Conservation (phyloP, 2,329 filamentous ascomycete genomes). For the Pseudogymnoascus destructans region DNA sequence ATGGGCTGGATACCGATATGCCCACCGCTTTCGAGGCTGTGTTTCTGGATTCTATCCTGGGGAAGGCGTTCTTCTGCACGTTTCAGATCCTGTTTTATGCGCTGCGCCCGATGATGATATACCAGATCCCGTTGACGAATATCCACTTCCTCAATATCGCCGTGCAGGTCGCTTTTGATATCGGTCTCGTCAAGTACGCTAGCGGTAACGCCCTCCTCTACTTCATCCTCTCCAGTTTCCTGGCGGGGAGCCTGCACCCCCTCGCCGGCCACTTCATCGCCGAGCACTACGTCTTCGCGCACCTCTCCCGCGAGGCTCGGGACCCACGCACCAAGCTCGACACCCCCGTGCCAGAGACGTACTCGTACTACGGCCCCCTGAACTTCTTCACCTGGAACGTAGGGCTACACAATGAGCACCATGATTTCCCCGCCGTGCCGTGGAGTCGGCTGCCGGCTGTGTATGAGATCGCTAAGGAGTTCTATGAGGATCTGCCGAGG, state of each 20-base stretch:
- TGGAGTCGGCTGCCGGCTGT: constrained; percentile 78
- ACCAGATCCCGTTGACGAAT: constrained; percentile 73
- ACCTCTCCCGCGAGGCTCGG: constrained; percentile 33
- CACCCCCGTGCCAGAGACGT: constrained; percentile 71
- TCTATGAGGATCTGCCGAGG: constrained; percentile 75
- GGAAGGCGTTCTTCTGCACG: constrained; percentile 97
- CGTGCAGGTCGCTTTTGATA: constrained; percentile 68
- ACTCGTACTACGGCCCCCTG: constrained; percentile 87
- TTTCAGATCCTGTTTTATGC: constrained; percentile 99
- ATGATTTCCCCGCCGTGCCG: constrained; percentile 93
- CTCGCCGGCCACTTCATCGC: constrained; percentile 97
- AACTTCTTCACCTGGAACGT: constrained; percentile 96
- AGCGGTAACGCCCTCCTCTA: constrained; percentile 61
- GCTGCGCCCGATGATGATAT: constrained; percentile 86
- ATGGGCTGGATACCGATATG: constrained; percentile 90
- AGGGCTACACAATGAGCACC: constrained; percentile 95
- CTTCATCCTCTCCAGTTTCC: constrained; percentile 77
- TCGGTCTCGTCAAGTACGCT: constrained; percentile 45
- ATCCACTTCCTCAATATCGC: constrained; percentile 74
- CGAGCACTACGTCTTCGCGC: constrained; percentile 79
- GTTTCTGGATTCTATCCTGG: constrained; percentile 85
- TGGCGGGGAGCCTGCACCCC: constrained; percentile 86
- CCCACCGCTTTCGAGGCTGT: constrained; percentile 84
- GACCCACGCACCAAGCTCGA: constrained; percentile 40
- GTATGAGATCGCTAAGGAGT: constrained; percentile 72